These are phyloP conservation scores for Collybia mongolica DNA, from an alignment of 768 basidiomycete species.

Conservation along the genomic window DNA sequence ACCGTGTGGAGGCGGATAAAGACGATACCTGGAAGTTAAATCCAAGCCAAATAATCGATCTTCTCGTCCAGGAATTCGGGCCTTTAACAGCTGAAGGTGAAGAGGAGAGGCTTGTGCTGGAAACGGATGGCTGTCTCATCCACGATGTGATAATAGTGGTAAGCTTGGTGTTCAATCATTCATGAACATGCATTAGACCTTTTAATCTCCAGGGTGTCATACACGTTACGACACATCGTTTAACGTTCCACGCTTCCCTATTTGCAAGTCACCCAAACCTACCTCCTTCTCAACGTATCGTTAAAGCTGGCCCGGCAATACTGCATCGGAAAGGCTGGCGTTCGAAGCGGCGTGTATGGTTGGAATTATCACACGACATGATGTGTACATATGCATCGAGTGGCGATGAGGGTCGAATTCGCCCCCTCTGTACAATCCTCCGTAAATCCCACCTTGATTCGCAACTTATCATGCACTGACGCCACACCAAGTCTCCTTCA, in stretches of 20 bases:
- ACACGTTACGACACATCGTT: conserved; percentile 63
- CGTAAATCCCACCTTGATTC: conserved; percentile 29
- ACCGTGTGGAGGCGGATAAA: conserved; percentile 23
- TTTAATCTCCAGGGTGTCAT: conserved; percentile 45
- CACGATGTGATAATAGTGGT: conserved; percentile 50
- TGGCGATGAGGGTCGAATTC: conserved; percentile 49
- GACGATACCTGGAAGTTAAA: conserved; percentile 32
- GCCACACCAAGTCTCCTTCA: conserved; percentile 40
- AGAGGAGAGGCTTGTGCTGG: conserved; percentile 50
- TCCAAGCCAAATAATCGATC: conserved; percentile 44
- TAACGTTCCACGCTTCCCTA: conserved; percentile 65
- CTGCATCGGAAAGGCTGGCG: conserved; percentile 45
- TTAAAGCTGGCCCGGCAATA: conserved; percentile 51
- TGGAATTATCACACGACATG: conserved; percentile 63
- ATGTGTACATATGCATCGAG: conserved; percentile 55
- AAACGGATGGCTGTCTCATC: conserved; percentile 50
- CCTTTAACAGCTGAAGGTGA: conserved; percentile 38
- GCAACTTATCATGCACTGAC: not conserved
- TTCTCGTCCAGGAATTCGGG: conserved; percentile 60
- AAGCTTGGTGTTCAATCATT: conserved; percentile 11
- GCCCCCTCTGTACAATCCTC: conserved; percentile 51
- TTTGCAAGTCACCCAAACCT: conserved; percentile 40
- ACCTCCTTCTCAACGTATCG: conserved; percentile 27
- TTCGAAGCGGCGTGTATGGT: conserved; percentile 51
- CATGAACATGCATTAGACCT: not conserved